Evolutionary conservation across 1,284 basidiomycete genomes (phyloP).

Genomic region (Cronartium quercuum): DNA sequence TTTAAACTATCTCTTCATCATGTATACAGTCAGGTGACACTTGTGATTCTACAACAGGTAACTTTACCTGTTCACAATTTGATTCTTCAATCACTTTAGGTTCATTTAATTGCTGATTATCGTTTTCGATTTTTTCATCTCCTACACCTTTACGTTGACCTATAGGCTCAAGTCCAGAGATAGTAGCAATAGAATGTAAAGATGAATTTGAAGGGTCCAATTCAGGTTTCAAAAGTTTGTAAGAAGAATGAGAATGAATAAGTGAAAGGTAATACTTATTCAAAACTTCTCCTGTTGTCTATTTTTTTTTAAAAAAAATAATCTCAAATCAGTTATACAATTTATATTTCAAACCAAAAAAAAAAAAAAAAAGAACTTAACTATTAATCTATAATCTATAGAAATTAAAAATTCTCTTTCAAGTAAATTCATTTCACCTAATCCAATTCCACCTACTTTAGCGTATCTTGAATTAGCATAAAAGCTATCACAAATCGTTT

Average conservation of each 20-base stretch:
- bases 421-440: slow-evolving; percentile 79
- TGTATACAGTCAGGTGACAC: not conserved
- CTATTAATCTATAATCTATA: slow-evolving; percentile 86
- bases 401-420: slow-evolving; percentile 82
- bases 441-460: slow-evolving; percentile 83
- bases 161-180: not conserved
- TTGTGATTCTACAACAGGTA: not conserved
- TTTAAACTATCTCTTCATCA: not conserved
- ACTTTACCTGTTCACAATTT: no score
- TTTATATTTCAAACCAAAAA: not conserved
- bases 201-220: not conserved
- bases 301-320: not conserved
- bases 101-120: not conserved
- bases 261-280: slow-evolving; percentile 30
- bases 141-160: no score
- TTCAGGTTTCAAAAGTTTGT: not conserved
- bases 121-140: not conserved
- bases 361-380: slow-evolving; percentile 39
- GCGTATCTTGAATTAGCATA: slow-evolving; percentile 88
- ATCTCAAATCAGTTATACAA: not conserved
- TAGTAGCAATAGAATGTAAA: not conserved
- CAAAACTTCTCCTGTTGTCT: slow-evolving; percentile 20
- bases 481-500: slow-evolving; percentile 86
- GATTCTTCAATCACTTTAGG: not conserved
- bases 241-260: slow-evolving; percentile 16